Conservation (phyloP, 2,329 filamentous ascomycete genomes). For the Phialemoniopsis sp. region DNA sequence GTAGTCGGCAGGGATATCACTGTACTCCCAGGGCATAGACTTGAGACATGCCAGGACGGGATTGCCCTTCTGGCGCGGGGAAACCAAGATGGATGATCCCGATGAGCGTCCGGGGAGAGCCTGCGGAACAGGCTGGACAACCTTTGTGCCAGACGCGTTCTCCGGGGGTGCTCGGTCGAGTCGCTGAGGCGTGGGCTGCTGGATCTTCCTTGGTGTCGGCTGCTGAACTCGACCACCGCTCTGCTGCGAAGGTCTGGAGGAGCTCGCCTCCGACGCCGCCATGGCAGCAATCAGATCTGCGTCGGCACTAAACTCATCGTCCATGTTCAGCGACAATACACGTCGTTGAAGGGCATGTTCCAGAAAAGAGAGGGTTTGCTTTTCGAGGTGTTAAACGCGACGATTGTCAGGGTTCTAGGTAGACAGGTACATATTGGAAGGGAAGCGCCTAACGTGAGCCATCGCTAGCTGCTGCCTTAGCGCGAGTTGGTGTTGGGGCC, state of each 20-base stretch:
- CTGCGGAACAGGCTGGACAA: conserved; percentile 87
- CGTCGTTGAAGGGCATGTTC: too few relatives aligned
- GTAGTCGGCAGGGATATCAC: conserved; percentile 94
- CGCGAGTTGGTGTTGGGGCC: too few relatives aligned
- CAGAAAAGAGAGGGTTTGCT: too few relatives aligned
- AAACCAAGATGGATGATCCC: conserved; percentile 82
- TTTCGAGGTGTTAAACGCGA: neutral
- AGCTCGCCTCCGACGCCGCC: conserved; percentile 28
- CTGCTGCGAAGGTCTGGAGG: conserved; percentile 6
- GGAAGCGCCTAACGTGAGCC: too few relatives aligned
- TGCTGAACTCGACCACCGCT: conserved; percentile 22
- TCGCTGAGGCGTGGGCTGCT: conserved; percentile 50
- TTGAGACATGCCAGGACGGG: conserved; percentile 82
- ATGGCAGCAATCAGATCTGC: conserved; percentile 53
- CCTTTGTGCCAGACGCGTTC: conserved; percentile 35
- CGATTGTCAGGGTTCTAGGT: too few relatives aligned
- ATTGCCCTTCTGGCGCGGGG: conserved; percentile 90
- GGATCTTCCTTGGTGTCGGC: conserved; percentile 35
- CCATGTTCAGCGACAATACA: conserved; percentile 21
- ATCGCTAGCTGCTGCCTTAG: too few relatives aligned
- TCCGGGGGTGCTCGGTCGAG: conserved; percentile 47
- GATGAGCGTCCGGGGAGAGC: conserved; percentile 58
- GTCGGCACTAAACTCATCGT: conserved; percentile 55
- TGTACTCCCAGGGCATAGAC: conserved; percentile 90
- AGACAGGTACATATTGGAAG: too few relatives aligned